These are phyloP conservation scores for Saccharomycopsis sp. DNA, from an alignment of 805 yeast species.

Conservation along the genomic window DNA sequence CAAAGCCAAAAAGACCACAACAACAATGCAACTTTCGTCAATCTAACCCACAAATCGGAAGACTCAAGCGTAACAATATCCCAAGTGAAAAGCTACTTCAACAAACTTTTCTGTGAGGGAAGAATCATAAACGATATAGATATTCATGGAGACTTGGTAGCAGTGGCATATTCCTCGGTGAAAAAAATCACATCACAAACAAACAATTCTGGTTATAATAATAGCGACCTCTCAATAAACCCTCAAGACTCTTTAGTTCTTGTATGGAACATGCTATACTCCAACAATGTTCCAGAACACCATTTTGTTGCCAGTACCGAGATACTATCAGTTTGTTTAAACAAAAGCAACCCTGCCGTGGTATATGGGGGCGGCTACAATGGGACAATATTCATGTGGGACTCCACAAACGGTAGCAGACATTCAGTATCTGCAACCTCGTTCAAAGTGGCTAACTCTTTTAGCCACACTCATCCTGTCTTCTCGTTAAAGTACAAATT, in stretches of 20 bases:
- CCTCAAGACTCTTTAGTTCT: constrained; percentile 28
- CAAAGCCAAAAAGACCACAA: too few species aligned
- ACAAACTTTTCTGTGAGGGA: constrained; percentile 3
- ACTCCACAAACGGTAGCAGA: constrained; percentile 21
- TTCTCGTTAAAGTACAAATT: constrained; percentile 10
- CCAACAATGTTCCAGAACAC: constrained; percentile 25
- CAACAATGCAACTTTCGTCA: too few species aligned
- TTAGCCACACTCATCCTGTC: constrained; percentile 14
- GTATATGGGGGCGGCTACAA: constrained; percentile 33
- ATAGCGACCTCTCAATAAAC: too few species aligned
- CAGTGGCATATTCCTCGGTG: constrained; percentile 13
- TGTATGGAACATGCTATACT: constrained; percentile 24
- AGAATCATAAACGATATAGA: constrained; percentile 21
- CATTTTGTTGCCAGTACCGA: constrained; percentile 28
- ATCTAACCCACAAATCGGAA: constrained; percentile 4
- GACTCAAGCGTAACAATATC: neutral
- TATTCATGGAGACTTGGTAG: constrained; percentile 20
- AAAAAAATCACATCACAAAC: neutral
- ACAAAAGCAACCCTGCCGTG: constrained; percentile 25
- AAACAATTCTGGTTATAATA: too few species aligned
- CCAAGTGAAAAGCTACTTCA: constrained; percentile 7
- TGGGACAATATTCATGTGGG: constrained; percentile 37
- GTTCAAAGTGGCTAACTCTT: neutral
- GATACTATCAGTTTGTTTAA: constrained; percentile 29
- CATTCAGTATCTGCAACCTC: constrained; percentile 5